A percentile compares a stretch with the other conserved stretches of the same genome.
These are phyloP conservation scores for Candida odintsovae DNA, from an alignment of 805 yeast genomes.

Conservation along the genomic window DNA sequence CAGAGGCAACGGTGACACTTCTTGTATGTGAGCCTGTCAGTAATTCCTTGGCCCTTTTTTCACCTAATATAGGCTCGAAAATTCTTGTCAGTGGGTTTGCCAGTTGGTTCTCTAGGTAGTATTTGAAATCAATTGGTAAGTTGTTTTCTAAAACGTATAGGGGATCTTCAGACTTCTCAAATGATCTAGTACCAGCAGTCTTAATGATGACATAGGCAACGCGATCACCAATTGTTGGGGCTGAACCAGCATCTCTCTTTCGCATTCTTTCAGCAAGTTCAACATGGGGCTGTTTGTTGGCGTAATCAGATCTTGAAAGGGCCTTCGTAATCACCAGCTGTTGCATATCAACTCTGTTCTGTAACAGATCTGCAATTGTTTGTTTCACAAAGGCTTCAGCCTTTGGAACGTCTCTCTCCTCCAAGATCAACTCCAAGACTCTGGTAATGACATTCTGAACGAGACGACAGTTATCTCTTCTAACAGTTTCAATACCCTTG, in stretches of 20 bases:
- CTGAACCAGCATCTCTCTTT: slow-evolving; percentile 95
- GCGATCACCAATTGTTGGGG: slow-evolving; percentile 95
- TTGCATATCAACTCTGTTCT: slow-evolving; percentile 87
- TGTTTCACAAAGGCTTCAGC: slow-evolving; percentile 83
- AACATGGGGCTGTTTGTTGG: slow-evolving; percentile 96
- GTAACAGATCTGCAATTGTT: slow-evolving; percentile 84
- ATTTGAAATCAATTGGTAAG: slow-evolving; percentile 89
- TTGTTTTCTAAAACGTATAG: slow-evolving; percentile 87
- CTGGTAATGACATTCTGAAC: slow-evolving; percentile 94
- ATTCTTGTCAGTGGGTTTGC: slow-evolving; percentile 90
- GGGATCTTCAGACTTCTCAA: slow-evolving; percentile 97
- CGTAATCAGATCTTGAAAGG: slow-evolving; percentile 76
- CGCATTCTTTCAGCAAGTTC: slow-evolving; percentile 94
- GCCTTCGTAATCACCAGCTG: slow-evolving; percentile 93
- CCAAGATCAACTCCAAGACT: slow-evolving; percentile 77
- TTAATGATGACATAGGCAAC: slow-evolving; percentile 93
- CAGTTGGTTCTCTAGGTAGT: slow-evolving; percentile 87
- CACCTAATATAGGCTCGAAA: slow-evolving; percentile 93
- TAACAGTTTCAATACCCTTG: slow-evolving; percentile 96
- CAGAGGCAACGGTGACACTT: slow-evolving; percentile 52
- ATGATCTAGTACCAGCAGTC: slow-evolving; percentile 76
- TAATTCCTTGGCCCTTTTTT: slow-evolving; percentile 70
- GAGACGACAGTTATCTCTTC: slow-evolving; percentile 94
- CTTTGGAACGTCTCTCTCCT: slow-evolving; percentile 78
- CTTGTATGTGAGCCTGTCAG: slow-evolving; percentile 82